Evolutionary conservation across 1,284 basidiomycete genomes (phyloP).

Genomic region (Porogramme epimiltina): DNA sequence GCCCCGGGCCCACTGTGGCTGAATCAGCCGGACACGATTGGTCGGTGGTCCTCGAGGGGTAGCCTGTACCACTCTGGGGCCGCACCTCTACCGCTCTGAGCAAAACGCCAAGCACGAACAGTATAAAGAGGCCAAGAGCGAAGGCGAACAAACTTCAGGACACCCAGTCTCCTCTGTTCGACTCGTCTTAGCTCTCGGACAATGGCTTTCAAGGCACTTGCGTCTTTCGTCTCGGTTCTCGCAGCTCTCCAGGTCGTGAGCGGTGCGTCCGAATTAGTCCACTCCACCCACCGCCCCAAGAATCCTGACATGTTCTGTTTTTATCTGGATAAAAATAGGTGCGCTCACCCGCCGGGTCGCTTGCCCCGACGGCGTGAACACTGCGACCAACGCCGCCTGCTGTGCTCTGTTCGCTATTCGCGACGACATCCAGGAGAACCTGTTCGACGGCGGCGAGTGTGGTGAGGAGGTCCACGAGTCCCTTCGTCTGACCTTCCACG

Average conservation of each 20-base stretch:
- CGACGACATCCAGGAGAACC: slow-evolving; percentile 38
- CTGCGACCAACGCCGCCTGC: slow-evolving; percentile 40
- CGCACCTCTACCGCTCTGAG: too few relatives aligned
- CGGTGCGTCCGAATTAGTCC: slow-evolving; percentile 6
- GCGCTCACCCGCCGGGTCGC: slow-evolving; percentile 25
- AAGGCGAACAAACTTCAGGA: background rate
- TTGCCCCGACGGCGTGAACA: slow-evolving; percentile 27
- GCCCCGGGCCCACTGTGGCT: too few relatives aligned
- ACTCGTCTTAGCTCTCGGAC: background rate
- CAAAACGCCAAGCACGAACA: too few relatives aligned
- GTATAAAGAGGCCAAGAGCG: slow-evolving; percentile 10
- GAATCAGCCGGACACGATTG: too few relatives aligned
- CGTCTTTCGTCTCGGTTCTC: slow-evolving; percentile 16
- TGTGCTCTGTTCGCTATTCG: slow-evolving; percentile 39
- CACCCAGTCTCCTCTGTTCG: slow-evolving; percentile 7
- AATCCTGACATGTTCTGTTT: background rate
- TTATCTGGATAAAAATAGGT: slow-evolving; percentile 3
- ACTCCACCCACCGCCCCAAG: background rate
- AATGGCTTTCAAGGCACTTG: slow-evolving; percentile 22
- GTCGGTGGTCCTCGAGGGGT: too few relatives aligned
- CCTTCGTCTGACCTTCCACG: slow-evolving; percentile 35
- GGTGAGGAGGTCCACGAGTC: slow-evolving; percentile 33
- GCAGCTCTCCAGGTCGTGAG: slow-evolving; percentile 20
- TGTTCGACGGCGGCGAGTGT: slow-evolving; percentile 34
- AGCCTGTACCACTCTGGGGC: too few relatives aligned